A percentile compares a stretch with the other conserved stretches of the same genome.
Conservation (phyloP, 495 filamentous ascomycete species). For the Penicillium chermesinum region DNA sequence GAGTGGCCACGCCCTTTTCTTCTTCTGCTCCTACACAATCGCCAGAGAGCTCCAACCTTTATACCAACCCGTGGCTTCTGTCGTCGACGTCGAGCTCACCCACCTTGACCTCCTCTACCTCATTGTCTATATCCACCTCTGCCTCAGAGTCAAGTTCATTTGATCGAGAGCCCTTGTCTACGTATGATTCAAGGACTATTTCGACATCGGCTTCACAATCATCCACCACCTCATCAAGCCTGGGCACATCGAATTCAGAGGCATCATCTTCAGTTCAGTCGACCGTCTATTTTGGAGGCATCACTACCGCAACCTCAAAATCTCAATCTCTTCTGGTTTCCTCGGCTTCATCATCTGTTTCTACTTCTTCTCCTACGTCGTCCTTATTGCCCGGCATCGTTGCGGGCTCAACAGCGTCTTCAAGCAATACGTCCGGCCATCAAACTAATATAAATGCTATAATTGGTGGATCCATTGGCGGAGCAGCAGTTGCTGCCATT, state of each 20-base stretch:
- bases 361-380: neutral
- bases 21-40: neutral
- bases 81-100: neutral
- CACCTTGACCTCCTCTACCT: too few relatives aligned
- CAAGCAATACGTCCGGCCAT: neutral
- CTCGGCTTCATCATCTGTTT: neutral
- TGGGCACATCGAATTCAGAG: neutral
- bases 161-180: too few relatives aligned
- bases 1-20: neutral
- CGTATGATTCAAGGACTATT: too few relatives aligned
- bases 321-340: neutral
- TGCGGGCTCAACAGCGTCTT: neutral
- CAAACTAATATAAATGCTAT: conserved; percentile 15
- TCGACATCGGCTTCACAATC: too few relatives aligned
- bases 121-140: too few relatives aligned
- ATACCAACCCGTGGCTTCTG: neutral
- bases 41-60: neutral
- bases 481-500: conserved; percentile 19
- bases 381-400: neutral
- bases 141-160: too few relatives aligned
- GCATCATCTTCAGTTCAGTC: neutral
- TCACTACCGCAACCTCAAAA: neutral
- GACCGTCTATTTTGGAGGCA: neutral
- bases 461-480: conserved; percentile 27
- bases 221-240: neutral